Conservation (phyloP, 2,329 filamentous ascomycete genomes). For the Paecilomyces variotii region DNA sequence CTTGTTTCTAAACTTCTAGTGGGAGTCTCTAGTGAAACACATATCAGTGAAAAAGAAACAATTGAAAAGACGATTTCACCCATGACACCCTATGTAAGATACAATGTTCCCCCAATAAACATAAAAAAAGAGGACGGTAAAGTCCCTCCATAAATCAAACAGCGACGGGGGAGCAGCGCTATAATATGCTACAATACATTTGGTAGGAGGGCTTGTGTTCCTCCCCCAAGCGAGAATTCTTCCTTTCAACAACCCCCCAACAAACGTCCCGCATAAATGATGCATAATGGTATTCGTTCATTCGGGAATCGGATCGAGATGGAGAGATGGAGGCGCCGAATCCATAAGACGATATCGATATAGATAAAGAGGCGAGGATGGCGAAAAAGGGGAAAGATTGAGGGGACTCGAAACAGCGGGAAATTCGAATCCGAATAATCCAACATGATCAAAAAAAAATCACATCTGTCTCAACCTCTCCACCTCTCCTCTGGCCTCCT, state of each 20-base stretch:
- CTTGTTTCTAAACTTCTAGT: not conserved
- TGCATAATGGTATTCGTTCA: not conserved
- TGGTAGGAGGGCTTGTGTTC: not conserved
- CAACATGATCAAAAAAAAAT: constrained; percentile 1
- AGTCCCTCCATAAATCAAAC: not conserved
- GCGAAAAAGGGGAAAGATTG: not conserved
- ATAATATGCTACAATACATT: not conserved
- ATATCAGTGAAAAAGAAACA: not conserved
- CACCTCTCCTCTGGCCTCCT: constrained; percentile 36
- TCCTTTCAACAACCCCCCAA: no score
- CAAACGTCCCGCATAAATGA: not conserved
- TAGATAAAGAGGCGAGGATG: not conserved
- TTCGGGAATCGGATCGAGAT: not conserved
- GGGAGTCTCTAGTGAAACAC: not conserved
- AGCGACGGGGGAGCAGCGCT: not conserved
- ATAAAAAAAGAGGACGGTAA: not conserved
- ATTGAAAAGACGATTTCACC: not conserved
- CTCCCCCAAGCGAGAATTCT: not conserved
- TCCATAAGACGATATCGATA: not conserved
- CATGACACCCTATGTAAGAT: not conserved
- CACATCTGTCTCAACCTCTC: constrained; percentile 32
- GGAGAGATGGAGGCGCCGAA: not conserved
- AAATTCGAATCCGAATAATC: not conserved
- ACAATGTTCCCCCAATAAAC: not conserved
- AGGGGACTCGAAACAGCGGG: not conserved